A percentile compares a stretch with the other conserved stretches of the same genome.
These are phyloP conservation scores for Sporisorium graminicola DNA, from an alignment of 1,284 basidiomycete species.

Conservation along the genomic window DNA sequence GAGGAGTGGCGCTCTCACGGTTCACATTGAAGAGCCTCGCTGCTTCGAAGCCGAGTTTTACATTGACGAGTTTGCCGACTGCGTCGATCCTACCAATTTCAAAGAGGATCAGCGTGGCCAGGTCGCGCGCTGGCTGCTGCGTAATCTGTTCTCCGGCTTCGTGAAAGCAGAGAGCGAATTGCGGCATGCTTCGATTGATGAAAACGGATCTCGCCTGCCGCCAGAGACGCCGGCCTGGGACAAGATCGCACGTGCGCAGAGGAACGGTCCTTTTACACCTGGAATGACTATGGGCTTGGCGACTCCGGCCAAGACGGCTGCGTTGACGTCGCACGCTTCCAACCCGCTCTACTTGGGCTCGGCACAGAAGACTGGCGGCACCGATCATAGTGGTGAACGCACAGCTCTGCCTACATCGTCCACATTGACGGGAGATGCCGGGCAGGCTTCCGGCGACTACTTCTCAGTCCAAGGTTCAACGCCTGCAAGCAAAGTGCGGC, in stretches of 20 bases:
- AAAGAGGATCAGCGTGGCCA: conserved; percentile 77
- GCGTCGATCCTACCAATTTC: conserved; percentile 66
- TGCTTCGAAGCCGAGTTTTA: conserved; percentile 96
- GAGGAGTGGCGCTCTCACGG: conserved; percentile 85
- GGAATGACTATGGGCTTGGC: conserved; percentile 60
- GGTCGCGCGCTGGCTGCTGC: conserved; percentile 66
- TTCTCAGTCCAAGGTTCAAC: conserved; percentile 33
- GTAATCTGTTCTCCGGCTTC: conserved; percentile 66
- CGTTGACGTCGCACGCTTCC: conserved; percentile 36
- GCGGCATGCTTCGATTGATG: conserved; percentile 27
- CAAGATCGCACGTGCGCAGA: conserved; percentile 27
- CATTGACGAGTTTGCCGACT: conserved; percentile 80
- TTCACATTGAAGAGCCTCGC: conserved; percentile 83
- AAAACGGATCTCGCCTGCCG: conserved; percentile 1
- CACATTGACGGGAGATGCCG: conserved; percentile 15
- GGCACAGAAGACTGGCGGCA: conserved; percentile 16
- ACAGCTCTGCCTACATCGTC: conserved; percentile 29
- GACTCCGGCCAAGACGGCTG: conserved; percentile 55
- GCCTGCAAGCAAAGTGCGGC: conserved; percentile 5
- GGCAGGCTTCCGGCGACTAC: conserved; percentile 35
- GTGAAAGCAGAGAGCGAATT: conserved; percentile 59
- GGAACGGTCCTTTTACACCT: conserved; percentile 66
- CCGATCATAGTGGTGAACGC: conserved; percentile 17
- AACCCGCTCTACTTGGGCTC: conserved; percentile 26
- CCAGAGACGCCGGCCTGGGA: conserved; percentile 48